These are phyloP conservation scores for Diaporthe sp. DNA, from an alignment of 2,329 filamentous ascomycete species.

Conservation along the genomic window DNA sequence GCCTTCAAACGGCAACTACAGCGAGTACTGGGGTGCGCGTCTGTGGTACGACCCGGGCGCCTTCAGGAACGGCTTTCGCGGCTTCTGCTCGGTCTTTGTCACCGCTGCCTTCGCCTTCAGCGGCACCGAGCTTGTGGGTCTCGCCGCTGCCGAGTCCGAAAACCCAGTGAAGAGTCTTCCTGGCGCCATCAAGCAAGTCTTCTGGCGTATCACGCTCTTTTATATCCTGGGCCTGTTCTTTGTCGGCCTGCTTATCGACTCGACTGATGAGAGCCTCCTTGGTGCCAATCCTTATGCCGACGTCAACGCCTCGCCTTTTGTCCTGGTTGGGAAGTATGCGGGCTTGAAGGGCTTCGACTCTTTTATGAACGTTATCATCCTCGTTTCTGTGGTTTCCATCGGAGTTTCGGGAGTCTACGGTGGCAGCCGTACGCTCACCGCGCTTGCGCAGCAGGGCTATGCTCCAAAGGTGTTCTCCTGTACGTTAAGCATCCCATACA, in stretches of 20 bases:
- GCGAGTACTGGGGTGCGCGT: slow-evolving; percentile 63
- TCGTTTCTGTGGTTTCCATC: slow-evolving; percentile 71
- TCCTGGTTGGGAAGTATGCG: slow-evolving; percentile 69
- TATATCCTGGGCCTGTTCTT: slow-evolving; percentile 68
- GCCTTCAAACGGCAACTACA: slow-evolving; percentile 61
- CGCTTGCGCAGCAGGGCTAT: slow-evolving; percentile 71
- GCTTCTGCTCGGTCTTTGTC: slow-evolving; percentile 79
- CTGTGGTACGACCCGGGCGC: slow-evolving; percentile 66
- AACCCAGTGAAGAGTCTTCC: slow-evolving; percentile 83
- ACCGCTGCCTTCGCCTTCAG: slow-evolving; percentile 81
- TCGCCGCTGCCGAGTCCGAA: slow-evolving; percentile 78
- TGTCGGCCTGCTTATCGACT: slow-evolving; percentile 64
- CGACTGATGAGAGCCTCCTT: slow-evolving; percentile 62
- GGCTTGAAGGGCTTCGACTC: slow-evolving; percentile 65
- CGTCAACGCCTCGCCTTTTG: slow-evolving; percentile 67
- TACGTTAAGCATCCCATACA: slow-evolving; percentile 36
- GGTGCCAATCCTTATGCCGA: slow-evolving; percentile 61
- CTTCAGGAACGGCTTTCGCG: slow-evolving; percentile 82
- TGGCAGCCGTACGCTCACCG: slow-evolving; percentile 70
- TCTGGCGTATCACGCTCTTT: slow-evolving; percentile 70
- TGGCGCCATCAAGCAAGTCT: slow-evolving; percentile 85
- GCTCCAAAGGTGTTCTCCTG: slow-evolving; percentile 66
- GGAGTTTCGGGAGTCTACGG: slow-evolving; percentile 73
- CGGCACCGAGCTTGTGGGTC: slow-evolving; percentile 81
- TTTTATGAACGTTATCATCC: slow-evolving; percentile 72